These are phyloP conservation scores for Galerina marginata DNA, from an alignment of 768 basidiomycete species.

Conservation along the genomic window DNA sequence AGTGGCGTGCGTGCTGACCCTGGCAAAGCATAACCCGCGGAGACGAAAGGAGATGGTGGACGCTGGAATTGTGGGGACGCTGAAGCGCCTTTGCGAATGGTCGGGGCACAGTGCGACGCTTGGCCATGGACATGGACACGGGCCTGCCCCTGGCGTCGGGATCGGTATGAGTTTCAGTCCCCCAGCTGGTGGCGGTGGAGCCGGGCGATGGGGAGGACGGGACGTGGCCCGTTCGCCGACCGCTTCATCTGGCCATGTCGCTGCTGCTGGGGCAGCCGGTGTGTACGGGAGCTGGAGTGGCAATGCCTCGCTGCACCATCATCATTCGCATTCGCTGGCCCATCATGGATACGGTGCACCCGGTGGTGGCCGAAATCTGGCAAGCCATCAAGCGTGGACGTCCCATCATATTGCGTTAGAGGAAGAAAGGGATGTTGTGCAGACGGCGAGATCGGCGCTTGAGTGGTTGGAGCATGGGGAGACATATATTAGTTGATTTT, in stretches of 20 bases:
- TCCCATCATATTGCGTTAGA: constrained; percentile 41
- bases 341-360: background rate
- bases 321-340: constrained; percentile 15
- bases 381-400: constrained; percentile 10
- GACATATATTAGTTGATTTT: constrained; percentile 22
- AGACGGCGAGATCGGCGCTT: constrained; percentile 59
- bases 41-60: constrained; percentile 39
- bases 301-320: constrained; percentile 24
- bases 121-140: constrained; percentile 12
- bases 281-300: constrained; percentile 31
- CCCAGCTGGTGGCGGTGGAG: constrained; percentile 11
- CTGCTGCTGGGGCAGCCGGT: background rate
- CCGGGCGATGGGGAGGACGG: constrained; percentile 2
- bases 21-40: constrained; percentile 50
- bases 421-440: constrained; percentile 65
- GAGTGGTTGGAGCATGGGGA: constrained; percentile 52
- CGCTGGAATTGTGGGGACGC: constrained; percentile 45
- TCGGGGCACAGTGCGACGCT: constrained; percentile 26
- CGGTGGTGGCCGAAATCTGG: constrained; percentile 6
- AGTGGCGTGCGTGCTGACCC: constrained; percentile 60
- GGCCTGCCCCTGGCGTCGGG: constrained; percentile 14
- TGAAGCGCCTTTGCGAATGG: constrained; percentile 49
- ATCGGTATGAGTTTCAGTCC: constrained; percentile 21
- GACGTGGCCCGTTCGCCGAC: background rate
- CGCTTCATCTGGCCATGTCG: background rate